Evolutionary conservation across 352 stramenopile species (phyloP).

Genomic region (Phytophthora nicotianae): DNA sequence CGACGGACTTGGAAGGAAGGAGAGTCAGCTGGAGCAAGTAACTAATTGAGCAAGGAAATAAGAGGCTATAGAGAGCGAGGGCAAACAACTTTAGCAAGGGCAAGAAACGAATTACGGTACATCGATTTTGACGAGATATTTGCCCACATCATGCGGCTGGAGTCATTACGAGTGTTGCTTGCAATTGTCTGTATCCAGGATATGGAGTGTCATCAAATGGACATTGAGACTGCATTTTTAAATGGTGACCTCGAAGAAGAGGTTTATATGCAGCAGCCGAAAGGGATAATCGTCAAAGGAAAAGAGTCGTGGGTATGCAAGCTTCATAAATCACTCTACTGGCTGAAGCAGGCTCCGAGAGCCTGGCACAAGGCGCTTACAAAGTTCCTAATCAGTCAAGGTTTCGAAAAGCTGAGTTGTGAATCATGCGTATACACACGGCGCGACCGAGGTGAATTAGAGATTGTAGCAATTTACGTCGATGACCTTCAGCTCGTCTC

Average conservation of each 20-base stretch:
- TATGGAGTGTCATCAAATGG: neutral
- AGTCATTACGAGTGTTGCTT: neutral
- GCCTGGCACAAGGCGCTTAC: neutral
- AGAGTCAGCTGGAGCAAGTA: no score
- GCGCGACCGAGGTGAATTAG: neutral
- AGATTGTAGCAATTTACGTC: neutral
- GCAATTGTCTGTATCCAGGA: neutral
- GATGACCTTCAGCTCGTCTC: no score
- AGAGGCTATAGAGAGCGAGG: no score
- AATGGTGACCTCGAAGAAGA: neutral
- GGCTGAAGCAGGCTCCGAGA: neutral
- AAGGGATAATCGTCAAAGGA: neutral
- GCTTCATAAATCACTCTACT: neutral
- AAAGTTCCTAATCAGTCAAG: neutral
- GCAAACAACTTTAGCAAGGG: no score
- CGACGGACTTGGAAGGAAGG: no score
- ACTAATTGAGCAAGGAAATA: no score
- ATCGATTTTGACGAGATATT: neutral
- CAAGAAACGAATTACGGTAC: no score
- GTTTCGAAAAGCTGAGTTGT: neutral
- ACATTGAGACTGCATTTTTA: neutral
- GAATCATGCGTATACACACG: neutral
- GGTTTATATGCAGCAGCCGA: neutral
- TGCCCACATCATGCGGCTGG: neutral
- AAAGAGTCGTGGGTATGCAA: neutral